A percentile compares a stretch with the other conserved stretches of the same genome.
phyloP scores from a whole-genome alignment of 73 alveolate genomes.

The Symbiodinium pilosum region DNA sequence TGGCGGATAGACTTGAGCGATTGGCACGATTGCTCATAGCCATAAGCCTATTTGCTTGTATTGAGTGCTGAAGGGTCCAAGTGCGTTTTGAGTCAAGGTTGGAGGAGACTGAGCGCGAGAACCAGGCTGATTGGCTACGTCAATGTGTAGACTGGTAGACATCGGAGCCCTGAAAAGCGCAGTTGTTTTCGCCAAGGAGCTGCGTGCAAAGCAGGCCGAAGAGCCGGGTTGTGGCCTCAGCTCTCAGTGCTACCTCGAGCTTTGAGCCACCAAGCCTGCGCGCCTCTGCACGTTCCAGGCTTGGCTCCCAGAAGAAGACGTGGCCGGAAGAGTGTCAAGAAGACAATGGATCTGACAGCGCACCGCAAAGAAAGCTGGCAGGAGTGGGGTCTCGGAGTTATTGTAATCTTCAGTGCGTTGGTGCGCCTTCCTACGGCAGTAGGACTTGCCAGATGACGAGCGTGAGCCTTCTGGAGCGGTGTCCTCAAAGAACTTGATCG shows the following conservation, averaged over 20 bases:
- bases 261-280: background rate
- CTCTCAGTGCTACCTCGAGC: background rate
- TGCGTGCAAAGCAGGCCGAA: constrained; percentile 9
- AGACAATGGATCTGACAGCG: constrained; percentile 14
- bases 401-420: background rate
- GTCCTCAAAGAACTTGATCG: no score
- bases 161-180: background rate
- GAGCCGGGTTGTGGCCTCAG: background rate
- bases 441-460: constrained; percentile 19
- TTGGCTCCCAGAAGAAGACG: background rate
- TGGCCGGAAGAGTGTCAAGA: constrained; percentile 17
- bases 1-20: background rate
- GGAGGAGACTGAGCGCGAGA: constrained; percentile 16
- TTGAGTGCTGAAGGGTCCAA: background rate
- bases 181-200: background rate
- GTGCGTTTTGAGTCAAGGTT: constrained; percentile 1
- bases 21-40: no score
- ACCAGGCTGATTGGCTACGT: background rate
- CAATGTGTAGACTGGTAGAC: background rate
- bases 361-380: background rate
- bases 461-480: background rate
- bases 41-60: no score
- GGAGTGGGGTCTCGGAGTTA: background rate
- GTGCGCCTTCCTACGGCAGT: background rate
- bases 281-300: background rate